A percentile compares a stretch with the other conserved stretches of the same genome.
Evolutionary conservation across 495 filamentous ascomycete genomes (phyloP).

Genomic region (Trichocladium antarcticum): DNA sequence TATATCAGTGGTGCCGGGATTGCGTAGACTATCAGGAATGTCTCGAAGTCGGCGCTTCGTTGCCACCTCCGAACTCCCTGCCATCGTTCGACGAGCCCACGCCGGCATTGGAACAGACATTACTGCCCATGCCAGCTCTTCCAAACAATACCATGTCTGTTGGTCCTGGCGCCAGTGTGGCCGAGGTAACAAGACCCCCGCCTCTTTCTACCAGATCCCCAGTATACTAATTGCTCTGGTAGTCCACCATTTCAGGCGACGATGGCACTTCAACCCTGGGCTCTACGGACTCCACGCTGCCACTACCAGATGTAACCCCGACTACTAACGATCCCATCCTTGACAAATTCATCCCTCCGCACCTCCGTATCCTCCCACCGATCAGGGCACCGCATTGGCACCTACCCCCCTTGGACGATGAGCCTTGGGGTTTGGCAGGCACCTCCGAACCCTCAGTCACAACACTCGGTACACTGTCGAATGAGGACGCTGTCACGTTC

Average conservation of each 20-base stretch:
- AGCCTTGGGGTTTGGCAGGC: not conserved
- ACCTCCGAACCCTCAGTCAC: not conserved
- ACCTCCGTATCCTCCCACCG: not conserved
- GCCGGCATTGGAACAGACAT: too few species aligned
- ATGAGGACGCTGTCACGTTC: not conserved
- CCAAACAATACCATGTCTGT: too few species aligned
- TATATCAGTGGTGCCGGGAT: constrained; percentile 41
- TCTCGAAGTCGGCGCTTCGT: constrained; percentile 11
- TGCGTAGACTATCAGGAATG: constrained; percentile 39
- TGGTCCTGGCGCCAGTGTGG: not conserved
- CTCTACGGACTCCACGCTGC: too few species aligned
- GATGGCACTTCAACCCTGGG: too few species aligned
- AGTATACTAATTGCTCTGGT: not conserved
- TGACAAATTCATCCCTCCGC: not conserved
- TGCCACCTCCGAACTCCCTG: constrained; percentile 8
- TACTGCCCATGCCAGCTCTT: too few species aligned
- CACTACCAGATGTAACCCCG: not conserved
- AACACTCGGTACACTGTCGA: not conserved
- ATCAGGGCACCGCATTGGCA: constrained; percentile 6
- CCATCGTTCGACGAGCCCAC: constrained; percentile 3
- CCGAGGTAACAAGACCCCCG: not conserved
- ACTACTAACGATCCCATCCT: not conserved
- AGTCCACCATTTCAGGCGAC: too few species aligned
- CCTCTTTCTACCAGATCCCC: not conserved
- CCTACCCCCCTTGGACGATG: not conserved